Base-by-base conservation (phyloP, 768 basidiomycete genomes). In the Termitomyces eurrhizus region DNA sequence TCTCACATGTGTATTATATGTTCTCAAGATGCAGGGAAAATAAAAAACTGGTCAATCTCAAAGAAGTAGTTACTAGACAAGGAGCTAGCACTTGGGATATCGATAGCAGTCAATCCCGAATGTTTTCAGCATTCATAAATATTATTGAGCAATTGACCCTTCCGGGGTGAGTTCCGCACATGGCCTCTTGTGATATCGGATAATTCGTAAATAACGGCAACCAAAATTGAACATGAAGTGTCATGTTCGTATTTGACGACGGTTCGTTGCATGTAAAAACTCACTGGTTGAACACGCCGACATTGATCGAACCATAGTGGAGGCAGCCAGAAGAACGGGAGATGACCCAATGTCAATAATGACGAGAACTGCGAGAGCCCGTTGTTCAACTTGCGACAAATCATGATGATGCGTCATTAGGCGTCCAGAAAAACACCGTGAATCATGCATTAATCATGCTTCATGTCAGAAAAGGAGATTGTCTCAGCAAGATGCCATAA, bases 401-500 rank as follows among this genome's bases (percentile, higher is more conserved):
- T 29, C 29, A 44, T 35, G 35, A 35, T 14, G 42, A 21, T 44
- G 42, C 42, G 42, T 44, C 42, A 42, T 42, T 24, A 29, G 9
- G 12, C 24, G 13, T 33, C 13, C 0, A 44, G 44, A 14, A 39
- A 26, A 49, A 48, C 56, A 13, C 45, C 45, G 36, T 12, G 7
- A 29, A 42, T 32, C 26, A 12, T 39, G 24, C 26, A 13, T 32
- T 16, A 21, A 21, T 21, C 21, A 21, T 21, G 21, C 21, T 21
- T 21, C 21, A 21, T 26, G 26, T 18, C 24, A 13, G n/a, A 55
- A 42, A 55, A 42, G 29, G 53, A 41, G 37, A 54, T 16, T 37
- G 36, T 58, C 57, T 58, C 57, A 58, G 57, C 57, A 58, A 52
- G 57, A 58, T 58, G 57, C 39, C 57, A 58, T 58, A 58, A 58